Base-by-base conservation (phyloP, 2,329 filamentous ascomycete species). In the Pseudogymnoascus sp. region DNA sequence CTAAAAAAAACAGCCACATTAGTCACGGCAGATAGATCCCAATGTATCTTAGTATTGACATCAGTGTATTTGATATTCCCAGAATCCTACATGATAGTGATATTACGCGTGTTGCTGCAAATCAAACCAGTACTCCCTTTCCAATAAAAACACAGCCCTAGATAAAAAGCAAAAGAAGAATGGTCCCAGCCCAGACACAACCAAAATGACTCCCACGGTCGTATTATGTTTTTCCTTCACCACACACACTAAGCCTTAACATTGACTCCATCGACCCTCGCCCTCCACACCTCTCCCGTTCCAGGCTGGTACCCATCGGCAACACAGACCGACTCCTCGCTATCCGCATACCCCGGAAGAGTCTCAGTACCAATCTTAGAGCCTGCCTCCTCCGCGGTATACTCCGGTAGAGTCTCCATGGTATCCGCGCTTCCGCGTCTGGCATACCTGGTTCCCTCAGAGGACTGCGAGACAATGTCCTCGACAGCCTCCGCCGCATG, bases 41-140 rank as follows among this genome's bases (percentile, higher is more conserved):
- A 3, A 21, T 21, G 29, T 4, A 35, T 56, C n/a, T 19, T 56
- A 3, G 17, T 21, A 53, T 53, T 53, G 46, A 29, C 19, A 31
- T 29, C 9, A 33, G 17, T 56, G 17, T 31, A 53, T 56, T 33
- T 56, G 11, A 7, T 56, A 33, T 56, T 33, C n/a, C 17, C 50
- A 21, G 29, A 56, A 56, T 56, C n/a, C 10, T 56, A 33, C 29
- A 56, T 35, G 29, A 35, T 26, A 50, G 46, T 56, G 50, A 56
- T 56, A 56, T 56, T 56, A 56, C 50, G 50, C 50, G 29, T 56
- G 46, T 56, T 56, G 50, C 35, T 56, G 29, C 29, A 56, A 53
- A 53, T 31, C 26, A 53, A 15, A 56, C 4, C n/a, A 11, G 50
- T 17, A 33, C 50, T n/a, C 50, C 9, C 13, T 56, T 31, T 29